phyloP scores from a whole-genome alignment of 2,329 filamentous ascomycete species.

The Fusarium xyrophilum region DNA sequence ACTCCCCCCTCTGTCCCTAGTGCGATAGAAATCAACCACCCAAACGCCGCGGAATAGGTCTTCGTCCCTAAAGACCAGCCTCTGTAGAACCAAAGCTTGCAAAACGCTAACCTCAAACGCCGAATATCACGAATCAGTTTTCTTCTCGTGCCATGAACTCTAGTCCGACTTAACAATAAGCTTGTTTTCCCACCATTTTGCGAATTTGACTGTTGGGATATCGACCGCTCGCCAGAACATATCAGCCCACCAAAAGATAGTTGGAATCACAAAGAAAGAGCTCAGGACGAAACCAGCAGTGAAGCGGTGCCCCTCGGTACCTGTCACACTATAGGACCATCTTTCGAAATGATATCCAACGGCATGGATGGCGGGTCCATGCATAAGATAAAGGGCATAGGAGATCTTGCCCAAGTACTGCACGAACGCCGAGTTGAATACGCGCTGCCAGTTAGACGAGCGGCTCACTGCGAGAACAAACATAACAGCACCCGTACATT shows the following conservation, averaged over 20 bases:
- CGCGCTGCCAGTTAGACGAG: constrained; percentile 54
- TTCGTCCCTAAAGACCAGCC: background rate
- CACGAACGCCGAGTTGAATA: constrained; percentile 58
- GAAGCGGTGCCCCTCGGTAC: constrained; percentile 55
- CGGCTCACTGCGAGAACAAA: constrained; percentile 60
- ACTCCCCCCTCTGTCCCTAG: background rate
- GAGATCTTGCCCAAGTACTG: constrained; percentile 68
- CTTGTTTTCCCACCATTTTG: constrained; percentile 61
- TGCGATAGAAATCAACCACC: constrained; percentile 22
- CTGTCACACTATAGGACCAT: constrained; percentile 56
- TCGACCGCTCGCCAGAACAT: constrained; percentile 64
- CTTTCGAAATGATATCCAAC: constrained; percentile 60
- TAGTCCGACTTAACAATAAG: constrained; percentile 46
- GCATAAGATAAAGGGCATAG: constrained; percentile 67
- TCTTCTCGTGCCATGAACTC: background rate
- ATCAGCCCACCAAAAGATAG: constrained; percentile 62
- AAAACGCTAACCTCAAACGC: constrained; percentile 10
- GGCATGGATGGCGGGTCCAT: constrained; percentile 62
- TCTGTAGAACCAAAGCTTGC: background rate
- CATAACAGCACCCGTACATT: constrained; percentile 59
- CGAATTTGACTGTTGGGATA: constrained; percentile 61
- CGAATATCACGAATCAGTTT: constrained; percentile 7
- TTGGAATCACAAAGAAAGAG: constrained; percentile 56
- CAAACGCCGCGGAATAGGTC: constrained; percentile 22
- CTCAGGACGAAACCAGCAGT: constrained; percentile 56